These are phyloP conservation scores for Chlamydomonas sp. DNA, from an alignment of 139 green algal genomes.

Conservation along the genomic window DNA sequence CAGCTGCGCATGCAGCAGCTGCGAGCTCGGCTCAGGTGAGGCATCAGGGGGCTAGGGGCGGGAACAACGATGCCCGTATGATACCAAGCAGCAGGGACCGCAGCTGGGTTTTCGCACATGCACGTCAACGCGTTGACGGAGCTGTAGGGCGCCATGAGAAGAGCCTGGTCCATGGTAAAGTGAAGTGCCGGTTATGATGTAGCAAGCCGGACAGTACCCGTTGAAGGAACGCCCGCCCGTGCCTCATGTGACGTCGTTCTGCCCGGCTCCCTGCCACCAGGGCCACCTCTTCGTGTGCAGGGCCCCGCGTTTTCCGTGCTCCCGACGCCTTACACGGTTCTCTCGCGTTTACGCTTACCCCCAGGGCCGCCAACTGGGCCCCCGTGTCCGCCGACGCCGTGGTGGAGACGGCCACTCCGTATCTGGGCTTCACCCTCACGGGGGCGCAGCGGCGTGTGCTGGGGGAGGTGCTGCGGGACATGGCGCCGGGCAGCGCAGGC, in stretches of 20 bases:
- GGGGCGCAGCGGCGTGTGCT: conserved; percentile 47
- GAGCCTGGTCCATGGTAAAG: too few species aligned
- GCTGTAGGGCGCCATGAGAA: too few species aligned
- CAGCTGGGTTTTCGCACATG: too few species aligned
- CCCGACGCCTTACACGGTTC: too few species aligned
- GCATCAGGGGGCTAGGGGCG: background rate
- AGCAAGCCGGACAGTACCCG: too few species aligned
- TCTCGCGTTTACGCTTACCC: background rate
- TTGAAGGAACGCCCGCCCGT: too few species aligned
- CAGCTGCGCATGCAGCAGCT: conserved; percentile 79
- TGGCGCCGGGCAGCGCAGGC: conserved; percentile 41
- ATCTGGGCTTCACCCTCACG: conserved; percentile 67
- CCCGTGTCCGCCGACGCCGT: background rate
- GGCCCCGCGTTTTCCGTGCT: too few species aligned
- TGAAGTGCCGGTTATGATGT: too few species aligned
- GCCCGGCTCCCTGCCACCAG: background rate
- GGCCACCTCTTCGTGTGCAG: background rate
- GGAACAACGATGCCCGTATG: too few species aligned
- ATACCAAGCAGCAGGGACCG: too few species aligned
- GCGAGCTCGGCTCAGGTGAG: background rate
- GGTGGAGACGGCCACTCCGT: conserved; percentile 32
- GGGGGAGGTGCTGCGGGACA: conserved; percentile 19
- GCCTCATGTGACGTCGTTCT: too few species aligned
- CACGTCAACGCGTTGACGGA: too few species aligned
- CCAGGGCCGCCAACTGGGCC: conserved; percentile 10